Base-by-base conservation (phyloP, 345 rosid species). In the Laguncularia racemosa region DNA sequence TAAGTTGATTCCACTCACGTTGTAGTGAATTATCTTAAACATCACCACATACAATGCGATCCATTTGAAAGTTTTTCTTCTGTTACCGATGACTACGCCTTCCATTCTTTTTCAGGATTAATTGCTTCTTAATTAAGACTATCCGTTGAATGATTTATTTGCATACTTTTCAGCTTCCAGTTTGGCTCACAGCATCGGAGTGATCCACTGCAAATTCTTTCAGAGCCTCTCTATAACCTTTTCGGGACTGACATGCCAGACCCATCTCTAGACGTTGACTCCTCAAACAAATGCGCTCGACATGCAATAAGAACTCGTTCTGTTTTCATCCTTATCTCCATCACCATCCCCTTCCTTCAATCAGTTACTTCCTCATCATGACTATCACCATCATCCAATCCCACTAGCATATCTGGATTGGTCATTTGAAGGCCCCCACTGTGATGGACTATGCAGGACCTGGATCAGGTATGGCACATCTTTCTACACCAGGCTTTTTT, bases 111-210 rank as follows among this genome's bases (percentile, higher is more conserved):
- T n/a, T n/a, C n/a, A n/a, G 40, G 40, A 33, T 33, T 33, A 9
- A 33, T 10, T 10, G 40, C 11, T 1, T 7, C 40, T 33, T 33
- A 33, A 4, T 6, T 33, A 33, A 4, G 28, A 33, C 40, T 33
- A 33, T 33, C 4, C 4, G 40, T 33, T 33, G 40, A 33, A 46
- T 23, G 3, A 14, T 19, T 55, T 38, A 58, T 49, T 14, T 52
- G 58, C 48, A 64, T 63, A 12, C 45, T 18, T 40, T 6, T n/a
- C 20, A 15, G 8, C n/a, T 82, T 47, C 74, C 81, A 43, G 90
- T 95, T 12, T n/a, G n/a, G 91, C 87, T 10, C 95, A 87, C 51
- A 84, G 91, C 50, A 73, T 83, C 26, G 97, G 97, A 23, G 73
- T 79, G 64, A 44, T 81, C 6, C 46, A 60, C 44, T 87, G 95